Conservation (phyloP, 1,284 basidiomycete species). For the Tylopilus sp. region DNA sequence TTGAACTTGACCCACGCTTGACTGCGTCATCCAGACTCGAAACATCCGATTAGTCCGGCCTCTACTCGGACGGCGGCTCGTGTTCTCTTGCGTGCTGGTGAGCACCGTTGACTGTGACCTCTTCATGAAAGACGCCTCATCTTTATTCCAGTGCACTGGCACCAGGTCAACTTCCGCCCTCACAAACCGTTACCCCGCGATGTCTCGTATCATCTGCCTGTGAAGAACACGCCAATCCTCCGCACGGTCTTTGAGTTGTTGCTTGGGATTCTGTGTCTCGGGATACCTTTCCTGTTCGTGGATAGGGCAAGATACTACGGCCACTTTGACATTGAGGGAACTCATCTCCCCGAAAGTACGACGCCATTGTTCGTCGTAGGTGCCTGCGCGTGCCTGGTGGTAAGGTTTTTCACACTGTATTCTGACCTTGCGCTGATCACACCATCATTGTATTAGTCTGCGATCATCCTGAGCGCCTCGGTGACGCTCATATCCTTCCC, state of each 20-base stretch:
- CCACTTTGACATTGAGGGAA: conserved; percentile 57
- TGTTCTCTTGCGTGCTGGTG: conserved; percentile 63
- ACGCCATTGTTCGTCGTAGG: conserved; percentile 60
- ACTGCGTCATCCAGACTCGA: conserved; percentile 28
- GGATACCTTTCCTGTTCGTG: conserved; percentile 69
- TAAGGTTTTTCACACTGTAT: conserved; percentile 37
- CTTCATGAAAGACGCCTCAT: conserved; percentile 3
- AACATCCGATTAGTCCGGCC: conserved; percentile 42
- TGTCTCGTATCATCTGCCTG: conserved; percentile 31
- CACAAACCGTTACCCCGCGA: conserved; percentile 58
- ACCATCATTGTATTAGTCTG: conserved; percentile 47
- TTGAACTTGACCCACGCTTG: conserved; percentile 10
- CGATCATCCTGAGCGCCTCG: conserved; percentile 70
- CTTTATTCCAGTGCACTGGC: conserved; percentile 57
- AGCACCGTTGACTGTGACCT: conserved; percentile 24
- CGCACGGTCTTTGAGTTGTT: conserved; percentile 54
- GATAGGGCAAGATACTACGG: conserved; percentile 43
- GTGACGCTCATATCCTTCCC: conserved; percentile 74
- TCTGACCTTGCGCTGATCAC: conserved; percentile 11
- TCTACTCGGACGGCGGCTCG: conserved; percentile 67
- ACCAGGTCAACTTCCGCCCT: conserved; percentile 64
- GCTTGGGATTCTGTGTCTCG: conserved; percentile 60
- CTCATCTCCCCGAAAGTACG: conserved; percentile 41
- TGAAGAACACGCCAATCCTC: conserved; percentile 41
- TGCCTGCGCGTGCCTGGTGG: conserved; percentile 64